Conservation (phyloP, 1,284 basidiomycete genomes). For the Wolfiporia cocos region DNA sequence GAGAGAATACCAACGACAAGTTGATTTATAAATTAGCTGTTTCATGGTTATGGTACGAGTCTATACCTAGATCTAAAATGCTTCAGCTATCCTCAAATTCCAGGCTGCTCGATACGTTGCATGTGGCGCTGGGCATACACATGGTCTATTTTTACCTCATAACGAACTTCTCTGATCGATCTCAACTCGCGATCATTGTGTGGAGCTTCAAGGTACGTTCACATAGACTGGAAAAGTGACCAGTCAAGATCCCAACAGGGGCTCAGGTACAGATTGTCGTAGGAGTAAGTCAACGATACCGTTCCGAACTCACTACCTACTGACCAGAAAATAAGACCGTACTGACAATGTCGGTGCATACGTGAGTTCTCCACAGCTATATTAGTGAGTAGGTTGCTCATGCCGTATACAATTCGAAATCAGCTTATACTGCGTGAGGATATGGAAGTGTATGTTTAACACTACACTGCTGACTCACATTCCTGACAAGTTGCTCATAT, state of each 20-base stretch:
- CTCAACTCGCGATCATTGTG: not conserved
- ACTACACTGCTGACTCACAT: not conserved
- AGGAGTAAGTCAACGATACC: too few relatives aligned
- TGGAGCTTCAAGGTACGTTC: conserved; percentile 1
- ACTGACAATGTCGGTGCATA: not conserved
- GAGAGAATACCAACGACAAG: conserved; percentile 31
- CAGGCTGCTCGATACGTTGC: conserved; percentile 20
- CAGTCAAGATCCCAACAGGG: not conserved
- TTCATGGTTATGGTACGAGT: conserved; percentile 19
- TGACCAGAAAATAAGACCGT: not conserved
- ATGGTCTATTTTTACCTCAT: conserved; percentile 3
- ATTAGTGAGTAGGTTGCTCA: not conserved
- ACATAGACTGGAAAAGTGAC: not conserved
- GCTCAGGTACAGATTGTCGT: not conserved
- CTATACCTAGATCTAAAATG: not conserved
- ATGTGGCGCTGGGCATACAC: conserved; percentile 15
- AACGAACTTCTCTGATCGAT: not conserved
- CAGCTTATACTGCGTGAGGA: not conserved
- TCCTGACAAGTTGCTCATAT: too few relatives aligned
- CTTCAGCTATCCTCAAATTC: not conserved
- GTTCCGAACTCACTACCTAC: too few relatives aligned
- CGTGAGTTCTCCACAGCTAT: not conserved
- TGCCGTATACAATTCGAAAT: not conserved
- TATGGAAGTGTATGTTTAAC: not conserved
- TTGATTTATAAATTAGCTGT: conserved; percentile 32